These are phyloP conservation scores for Lepraria neglecta DNA, from an alignment of 495 filamentous ascomycete species.

Conservation along the genomic window DNA sequence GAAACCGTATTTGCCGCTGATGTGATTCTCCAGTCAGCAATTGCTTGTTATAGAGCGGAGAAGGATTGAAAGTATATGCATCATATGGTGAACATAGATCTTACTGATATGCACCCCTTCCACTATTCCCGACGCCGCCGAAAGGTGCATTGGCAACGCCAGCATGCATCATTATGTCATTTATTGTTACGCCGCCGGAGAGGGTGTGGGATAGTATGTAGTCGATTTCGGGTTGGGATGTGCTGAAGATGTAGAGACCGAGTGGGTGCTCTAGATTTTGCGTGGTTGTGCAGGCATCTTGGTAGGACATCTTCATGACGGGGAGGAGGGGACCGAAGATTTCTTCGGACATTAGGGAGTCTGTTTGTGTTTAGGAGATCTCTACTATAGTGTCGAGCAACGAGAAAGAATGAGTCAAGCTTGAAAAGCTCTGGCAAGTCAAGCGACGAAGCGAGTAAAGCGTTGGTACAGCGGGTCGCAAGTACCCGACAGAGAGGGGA, in stretches of 20 bases:
- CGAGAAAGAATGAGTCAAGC: neutral
- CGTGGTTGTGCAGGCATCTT: slow-evolving; percentile 11
- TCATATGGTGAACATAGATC: no score
- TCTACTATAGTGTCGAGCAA: neutral
- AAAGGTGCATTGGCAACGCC: slow-evolving; percentile 24
- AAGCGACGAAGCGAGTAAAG: no score
- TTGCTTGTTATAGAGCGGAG: neutral
- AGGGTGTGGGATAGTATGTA: slow-evolving; percentile 23
- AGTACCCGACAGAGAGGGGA: neutral
- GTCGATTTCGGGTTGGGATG: slow-evolving; percentile 18
- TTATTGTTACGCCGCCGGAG: slow-evolving; percentile 27
- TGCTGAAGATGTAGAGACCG: slow-evolving; percentile 22
- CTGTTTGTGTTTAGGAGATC: neutral
- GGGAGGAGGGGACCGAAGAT: slow-evolving; percentile 17
- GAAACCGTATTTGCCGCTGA: slow-evolving; percentile 26
- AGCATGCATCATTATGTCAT: slow-evolving; percentile 20
- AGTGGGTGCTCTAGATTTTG: slow-evolving; percentile 8
- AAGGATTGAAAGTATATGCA: no score
- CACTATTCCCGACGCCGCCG: slow-evolving; percentile 26
- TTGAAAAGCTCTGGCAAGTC: neutral
- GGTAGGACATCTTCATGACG: slow-evolving; percentile 6
- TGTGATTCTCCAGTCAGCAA: neutral
- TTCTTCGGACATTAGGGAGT: slow-evolving; percentile 19
- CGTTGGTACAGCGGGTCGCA: no score
- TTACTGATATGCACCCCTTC: slow-evolving; percentile 22